Percentiles rank a stretch among this genome's conserved stretches.
These are phyloP conservation scores for Daldinia loculata DNA, from an alignment of 495 filamentous ascomycete species.

Conservation along the genomic window DNA sequence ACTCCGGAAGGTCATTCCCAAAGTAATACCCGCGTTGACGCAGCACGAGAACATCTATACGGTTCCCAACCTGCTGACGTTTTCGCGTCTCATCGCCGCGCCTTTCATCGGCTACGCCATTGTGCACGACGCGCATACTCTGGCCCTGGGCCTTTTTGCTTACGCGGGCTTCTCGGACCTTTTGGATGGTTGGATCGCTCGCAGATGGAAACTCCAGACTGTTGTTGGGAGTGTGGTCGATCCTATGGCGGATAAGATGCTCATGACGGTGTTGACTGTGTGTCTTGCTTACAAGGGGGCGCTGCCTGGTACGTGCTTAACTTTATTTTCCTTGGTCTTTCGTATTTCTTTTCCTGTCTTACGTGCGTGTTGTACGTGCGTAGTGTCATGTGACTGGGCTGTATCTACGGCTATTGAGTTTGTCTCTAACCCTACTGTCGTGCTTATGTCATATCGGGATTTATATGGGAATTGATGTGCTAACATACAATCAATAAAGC, in stretches of 20 bases:
- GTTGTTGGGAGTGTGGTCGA: conserved; percentile 97
- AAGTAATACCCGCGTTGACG: conserved; percentile 62
- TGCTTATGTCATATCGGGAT: not conserved
- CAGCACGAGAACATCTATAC: conserved; percentile 94
- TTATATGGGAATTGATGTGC: not conserved
- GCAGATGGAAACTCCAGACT: conserved; percentile 84
- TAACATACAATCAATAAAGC: conserved; percentile 56
- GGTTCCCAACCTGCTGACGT: conserved; percentile 89
- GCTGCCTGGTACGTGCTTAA: conserved; percentile 70
- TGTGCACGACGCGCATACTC: conserved; percentile 78
- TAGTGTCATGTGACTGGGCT: not conserved
- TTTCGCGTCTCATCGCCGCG: conserved; percentile 82
- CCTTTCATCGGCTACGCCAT: conserved; percentile 91
- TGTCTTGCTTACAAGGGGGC: conserved; percentile 81
- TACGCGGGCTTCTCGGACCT: conserved; percentile 93
- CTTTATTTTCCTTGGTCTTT: not conserved
- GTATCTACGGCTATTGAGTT: not conserved
- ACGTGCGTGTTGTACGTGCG: not conserved
- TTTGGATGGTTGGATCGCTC: conserved; percentile 91
- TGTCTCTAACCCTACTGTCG: not conserved
- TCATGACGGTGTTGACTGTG: conserved; percentile 92
- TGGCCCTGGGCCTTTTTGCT: conserved; percentile 83
- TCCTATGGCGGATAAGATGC: conserved; percentile 93
- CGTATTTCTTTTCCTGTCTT: not conserved
- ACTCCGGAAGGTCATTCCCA: conserved; percentile 43